These are phyloP conservation scores for Eudorina sp. DNA, from an alignment of 139 green algal species.

Conservation along the genomic window DNA sequence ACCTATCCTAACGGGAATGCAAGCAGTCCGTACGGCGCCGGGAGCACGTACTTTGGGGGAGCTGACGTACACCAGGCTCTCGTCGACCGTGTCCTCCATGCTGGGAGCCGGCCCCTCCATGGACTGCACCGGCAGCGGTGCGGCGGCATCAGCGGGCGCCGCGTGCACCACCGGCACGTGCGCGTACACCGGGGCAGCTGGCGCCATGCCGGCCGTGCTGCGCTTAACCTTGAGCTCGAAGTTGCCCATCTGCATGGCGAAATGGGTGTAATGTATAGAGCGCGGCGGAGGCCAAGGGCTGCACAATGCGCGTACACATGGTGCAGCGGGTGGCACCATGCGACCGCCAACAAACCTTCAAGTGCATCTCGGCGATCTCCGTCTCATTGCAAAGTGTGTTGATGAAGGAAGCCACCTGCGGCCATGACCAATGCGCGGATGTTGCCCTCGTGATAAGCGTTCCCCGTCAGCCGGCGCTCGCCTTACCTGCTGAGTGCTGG, in stretches of 20 bases:
- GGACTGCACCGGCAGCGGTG: constrained; percentile 8
- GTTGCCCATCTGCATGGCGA: constrained; percentile 80
- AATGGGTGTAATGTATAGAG: too few relatives aligned
- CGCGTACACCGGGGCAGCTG: background rate
- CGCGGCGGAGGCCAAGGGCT: too few relatives aligned
- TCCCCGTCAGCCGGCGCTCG: background rate
- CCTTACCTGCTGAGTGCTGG: constrained; percentile 63
- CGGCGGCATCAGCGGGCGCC: constrained; percentile 31
- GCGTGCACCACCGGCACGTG: constrained; percentile 19
- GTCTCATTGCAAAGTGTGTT: constrained; percentile 85
- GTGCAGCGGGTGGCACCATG: too few relatives aligned
- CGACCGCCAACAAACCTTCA: too few relatives aligned
- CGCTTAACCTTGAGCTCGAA: constrained; percentile 84
- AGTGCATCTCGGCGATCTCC: constrained; percentile 87
- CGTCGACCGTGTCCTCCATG: constrained; percentile 76
- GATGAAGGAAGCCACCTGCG: constrained; percentile 83
- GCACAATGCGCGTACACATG: too few relatives aligned
- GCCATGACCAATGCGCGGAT: background rate
- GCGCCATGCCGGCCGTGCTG: constrained; percentile 53
- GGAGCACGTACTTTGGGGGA: constrained; percentile 82
- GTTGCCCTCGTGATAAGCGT: background rate
- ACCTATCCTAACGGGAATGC: too few relatives aligned
- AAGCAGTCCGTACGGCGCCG: too few relatives aligned
- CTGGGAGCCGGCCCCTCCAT: background rate
- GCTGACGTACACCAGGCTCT: constrained; percentile 79